Evolutionary conservation across 179 eudicot species (phyloP).

Genomic region (Amaranthus tricolor): DNA sequence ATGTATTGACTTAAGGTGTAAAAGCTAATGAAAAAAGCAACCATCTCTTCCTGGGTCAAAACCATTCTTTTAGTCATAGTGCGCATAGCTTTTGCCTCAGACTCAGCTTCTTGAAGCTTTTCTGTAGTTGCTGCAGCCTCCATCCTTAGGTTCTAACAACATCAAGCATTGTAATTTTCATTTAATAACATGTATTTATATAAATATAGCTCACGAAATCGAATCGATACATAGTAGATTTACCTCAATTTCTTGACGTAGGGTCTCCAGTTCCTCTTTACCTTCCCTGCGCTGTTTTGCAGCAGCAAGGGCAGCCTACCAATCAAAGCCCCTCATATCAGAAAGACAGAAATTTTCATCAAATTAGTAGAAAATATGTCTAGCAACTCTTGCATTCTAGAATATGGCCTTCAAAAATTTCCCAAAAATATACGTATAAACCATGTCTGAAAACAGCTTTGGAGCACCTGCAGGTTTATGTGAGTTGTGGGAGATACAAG

Average conservation of each 20-base stretch:
- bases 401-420: background rate
- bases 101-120: constrained; percentile 78
- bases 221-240: constrained; percentile 2
- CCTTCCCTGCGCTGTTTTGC: constrained; percentile 82
- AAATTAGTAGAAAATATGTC: constrained; percentile 1
- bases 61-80: constrained; percentile 93
- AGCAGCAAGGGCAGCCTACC: constrained; percentile 87
- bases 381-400: constrained; percentile 6
- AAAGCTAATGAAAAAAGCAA: constrained; percentile 28
- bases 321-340: constrained; percentile 18
- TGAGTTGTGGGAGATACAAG: background rate
- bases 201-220: background rate
- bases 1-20: background rate
- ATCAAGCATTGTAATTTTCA: constrained; percentile 4
- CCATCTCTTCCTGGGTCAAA: constrained; percentile 98
- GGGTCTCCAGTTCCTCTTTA: constrained; percentile 66
- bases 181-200: background rate
- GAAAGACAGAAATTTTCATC: constrained; percentile 9
- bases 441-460: background rate
- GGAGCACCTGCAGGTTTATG: background rate
- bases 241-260: constrained; percentile 83
- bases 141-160: constrained; percentile 55
- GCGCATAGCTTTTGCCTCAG: constrained; percentile 89
- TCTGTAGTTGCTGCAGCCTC: constrained; percentile 56
- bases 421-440: background rate